Percentiles rank a stretch among this genome's conserved stretches.
These are phyloP conservation scores for Dissophora globulifera DNA, from an alignment of 192 early-diverging fungal species.

Conservation along the genomic window DNA sequence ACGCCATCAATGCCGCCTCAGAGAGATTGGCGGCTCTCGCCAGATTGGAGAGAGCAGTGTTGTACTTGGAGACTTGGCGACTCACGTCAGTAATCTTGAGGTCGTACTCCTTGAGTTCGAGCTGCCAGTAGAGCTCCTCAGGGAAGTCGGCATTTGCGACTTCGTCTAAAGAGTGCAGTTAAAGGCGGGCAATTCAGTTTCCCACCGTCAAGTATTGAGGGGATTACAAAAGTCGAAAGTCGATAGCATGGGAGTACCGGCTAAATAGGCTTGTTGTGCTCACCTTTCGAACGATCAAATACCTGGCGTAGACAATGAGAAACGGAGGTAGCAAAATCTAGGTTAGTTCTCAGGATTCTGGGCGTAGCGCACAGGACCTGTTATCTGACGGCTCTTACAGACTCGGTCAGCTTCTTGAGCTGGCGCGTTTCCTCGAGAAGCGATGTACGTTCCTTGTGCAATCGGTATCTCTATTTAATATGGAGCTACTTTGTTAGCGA, in stretches of 20 bases:
- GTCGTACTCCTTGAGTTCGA: slow-evolving; percentile 47
- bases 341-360: too few relatives aligned
- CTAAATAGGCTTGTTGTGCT: neutral
- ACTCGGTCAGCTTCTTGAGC: slow-evolving; percentile 42
- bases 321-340: neutral
- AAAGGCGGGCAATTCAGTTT: too few relatives aligned
- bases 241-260: neutral
- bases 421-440: slow-evolving; percentile 43
- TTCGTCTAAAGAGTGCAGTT: slow-evolving; percentile 23
- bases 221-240: too few relatives aligned
- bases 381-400: too few relatives aligned
- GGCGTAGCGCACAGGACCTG: too few relatives aligned
- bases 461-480: slow-evolving; percentile 13
- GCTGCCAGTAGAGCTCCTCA: slow-evolving; percentile 46
- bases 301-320: slow-evolving; percentile 15
- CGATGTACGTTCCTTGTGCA: slow-evolving; percentile 25
- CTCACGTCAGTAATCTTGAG: slow-evolving; percentile 23
- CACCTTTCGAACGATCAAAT: slow-evolving; percentile 50
- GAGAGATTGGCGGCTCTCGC: slow-evolving; percentile 42
- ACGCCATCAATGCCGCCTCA: slow-evolving; percentile 43
- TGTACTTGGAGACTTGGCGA: slow-evolving; percentile 23
- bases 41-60: slow-evolving; percentile 26
- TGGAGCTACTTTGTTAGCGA: too few relatives aligned
- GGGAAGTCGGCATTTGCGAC: slow-evolving; percentile 48
- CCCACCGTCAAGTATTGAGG: neutral